Evolutionary conservation across 768 basidiomycete genomes (phyloP).

Genomic region (Heimioporus sp.): DNA sequence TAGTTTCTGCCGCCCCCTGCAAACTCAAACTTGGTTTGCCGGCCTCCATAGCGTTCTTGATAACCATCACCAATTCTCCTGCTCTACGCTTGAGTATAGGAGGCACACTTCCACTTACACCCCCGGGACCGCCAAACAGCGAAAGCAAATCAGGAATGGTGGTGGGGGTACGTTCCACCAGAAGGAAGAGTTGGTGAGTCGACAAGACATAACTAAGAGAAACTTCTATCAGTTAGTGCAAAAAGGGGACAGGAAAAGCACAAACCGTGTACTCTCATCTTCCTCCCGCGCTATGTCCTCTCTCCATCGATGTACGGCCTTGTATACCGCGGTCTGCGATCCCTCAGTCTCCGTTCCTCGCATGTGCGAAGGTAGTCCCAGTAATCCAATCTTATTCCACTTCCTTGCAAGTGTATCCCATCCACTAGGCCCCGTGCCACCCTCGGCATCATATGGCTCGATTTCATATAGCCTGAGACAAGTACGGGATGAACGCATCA

Average conservation of each 20-base stretch:
- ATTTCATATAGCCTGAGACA: constrained; percentile 67
- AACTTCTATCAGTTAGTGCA: background rate
- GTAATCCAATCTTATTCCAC: constrained; percentile 70
- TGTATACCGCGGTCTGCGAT: constrained; percentile 63
- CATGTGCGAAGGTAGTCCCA: constrained; percentile 16
- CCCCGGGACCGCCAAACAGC: constrained; percentile 41
- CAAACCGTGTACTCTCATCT: constrained; percentile 82
- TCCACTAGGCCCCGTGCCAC: constrained; percentile 64
- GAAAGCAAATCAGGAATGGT: constrained; percentile 62
- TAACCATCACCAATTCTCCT: constrained; percentile 62
- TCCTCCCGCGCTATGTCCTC: constrained; percentile 75
- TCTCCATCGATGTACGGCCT: constrained; percentile 77
- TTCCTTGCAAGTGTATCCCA: constrained; percentile 79
- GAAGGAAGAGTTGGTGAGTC: constrained; percentile 69
- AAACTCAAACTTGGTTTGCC: background rate
- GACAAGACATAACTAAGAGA: constrained; percentile 63
- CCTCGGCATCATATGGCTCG: constrained; percentile 65
- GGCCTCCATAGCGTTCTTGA: constrained; percentile 46
- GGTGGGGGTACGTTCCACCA: constrained; percentile 69
- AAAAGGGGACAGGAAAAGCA: constrained; percentile 3
- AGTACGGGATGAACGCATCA: constrained; percentile 75
- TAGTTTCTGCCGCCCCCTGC: background rate
- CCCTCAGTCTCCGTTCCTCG: constrained; percentile 35
- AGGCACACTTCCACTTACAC: constrained; percentile 42
- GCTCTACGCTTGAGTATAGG: constrained; percentile 60